Conservation (phyloP, 371 early-diverging fungal genomes). For the Furculomyces boomerangus region DNA sequence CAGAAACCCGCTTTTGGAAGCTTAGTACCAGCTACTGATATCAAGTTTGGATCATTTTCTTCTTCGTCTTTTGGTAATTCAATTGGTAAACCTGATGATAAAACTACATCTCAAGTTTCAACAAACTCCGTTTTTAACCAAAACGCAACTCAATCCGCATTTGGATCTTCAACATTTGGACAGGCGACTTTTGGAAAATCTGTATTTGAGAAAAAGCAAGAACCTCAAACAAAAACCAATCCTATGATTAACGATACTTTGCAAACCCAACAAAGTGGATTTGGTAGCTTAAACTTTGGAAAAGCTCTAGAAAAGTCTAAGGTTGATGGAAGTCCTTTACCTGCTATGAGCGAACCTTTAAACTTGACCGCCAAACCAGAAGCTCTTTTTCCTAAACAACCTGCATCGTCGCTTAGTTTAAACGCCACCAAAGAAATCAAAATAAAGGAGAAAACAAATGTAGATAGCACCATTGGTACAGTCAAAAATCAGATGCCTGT, state of each 20-base stretch:
- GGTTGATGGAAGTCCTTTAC: background rate
- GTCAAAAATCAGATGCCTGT: background rate
- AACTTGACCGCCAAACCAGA: background rate
- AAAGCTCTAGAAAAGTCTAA: background rate
- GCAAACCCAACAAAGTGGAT: background rate
- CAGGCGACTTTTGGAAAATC: constrained; percentile 1
- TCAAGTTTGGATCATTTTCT: background rate
- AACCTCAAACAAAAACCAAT: background rate
- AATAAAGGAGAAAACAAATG: too few species aligned
- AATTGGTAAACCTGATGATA: background rate
- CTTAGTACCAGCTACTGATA: background rate
- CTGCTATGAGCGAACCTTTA: background rate
- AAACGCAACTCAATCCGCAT: background rate
- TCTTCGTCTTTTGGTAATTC: background rate
- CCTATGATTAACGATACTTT: background rate
- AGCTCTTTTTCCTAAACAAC: too few species aligned
- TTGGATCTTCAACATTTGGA: background rate
- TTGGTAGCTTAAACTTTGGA: background rate
- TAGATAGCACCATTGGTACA: too few species aligned
- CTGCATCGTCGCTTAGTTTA: too few species aligned
- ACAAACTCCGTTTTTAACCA: background rate
- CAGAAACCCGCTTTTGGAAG: background rate
- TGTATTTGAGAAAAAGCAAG: background rate
- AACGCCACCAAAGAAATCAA: too few species aligned
- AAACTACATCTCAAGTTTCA: background rate